Base-by-base conservation (phyloP, 202 grass and related monocot genomes). In the Musa balbisiana region DNA sequence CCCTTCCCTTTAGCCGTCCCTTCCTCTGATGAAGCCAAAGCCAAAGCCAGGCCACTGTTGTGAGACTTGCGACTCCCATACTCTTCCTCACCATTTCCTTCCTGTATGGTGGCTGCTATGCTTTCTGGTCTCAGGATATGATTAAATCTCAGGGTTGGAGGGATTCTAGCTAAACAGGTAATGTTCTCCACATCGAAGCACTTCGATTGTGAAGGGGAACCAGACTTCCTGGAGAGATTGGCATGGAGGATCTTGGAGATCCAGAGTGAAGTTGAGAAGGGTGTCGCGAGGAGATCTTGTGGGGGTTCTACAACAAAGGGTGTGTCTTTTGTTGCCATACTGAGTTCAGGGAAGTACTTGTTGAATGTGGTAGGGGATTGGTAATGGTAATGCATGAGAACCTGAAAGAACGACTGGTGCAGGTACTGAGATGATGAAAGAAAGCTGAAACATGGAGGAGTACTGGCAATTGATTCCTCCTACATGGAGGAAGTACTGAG, bases 1-100 rank as follows among this genome's bases (percentile, higher is more conserved):
- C 58, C 24, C 56, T 71, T 80, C 69, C 78, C 22, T 53, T 73
- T 27, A 16, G 21, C 55, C 58, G 49, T 69, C 9, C 65, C 77
- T 70, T 64, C 60, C 15, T 23, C 27, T 0, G 52, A n/a, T n/a
- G n/a, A n/a, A n/a, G n/a, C n/a, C n/a, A n/a, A n/a, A n/a, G n/a
- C n/a, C n/a, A n/a, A 79, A 71, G 15, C 53, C 77, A 71, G 49
- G 49, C 9, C 52, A 16, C 60, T 9, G 49, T 43, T 51, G 8
- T 53, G 20, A 26, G 11, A 27, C 49, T 54, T 60, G 11, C 10
- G 10, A 51, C 77, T 50, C 24, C 14, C 14, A 55, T 9, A 17
- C 52, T 69, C 66, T 25, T 79, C 62, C 5, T 54, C 25, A 55
- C 64, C 58, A 1, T 10, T 20, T 3, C 22, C 50, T 19, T 60